These are phyloP conservation scores for Acmispon strigosus DNA, from an alignment of 306 rosid species.

Conservation along the genomic window DNA sequence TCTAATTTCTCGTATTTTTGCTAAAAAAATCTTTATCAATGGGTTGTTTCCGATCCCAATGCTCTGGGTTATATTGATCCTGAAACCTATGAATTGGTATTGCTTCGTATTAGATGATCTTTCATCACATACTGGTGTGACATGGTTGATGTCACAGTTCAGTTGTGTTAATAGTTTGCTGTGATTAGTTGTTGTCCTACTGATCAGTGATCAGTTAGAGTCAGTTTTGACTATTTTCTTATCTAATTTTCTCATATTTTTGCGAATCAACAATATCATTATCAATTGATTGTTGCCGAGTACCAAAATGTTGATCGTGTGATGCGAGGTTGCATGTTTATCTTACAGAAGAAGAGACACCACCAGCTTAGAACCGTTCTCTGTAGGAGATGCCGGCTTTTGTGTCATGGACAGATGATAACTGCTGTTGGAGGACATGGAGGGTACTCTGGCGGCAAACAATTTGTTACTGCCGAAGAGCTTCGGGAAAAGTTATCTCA, in stretches of 20 bases:
- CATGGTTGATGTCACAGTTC: no score
- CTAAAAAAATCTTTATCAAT: not conserved
- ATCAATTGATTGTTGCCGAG: not conserved
- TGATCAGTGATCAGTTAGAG: no score
- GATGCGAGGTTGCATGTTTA: not conserved
- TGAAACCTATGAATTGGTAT: no score
- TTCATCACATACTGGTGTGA: no score
- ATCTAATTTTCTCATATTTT: not conserved
- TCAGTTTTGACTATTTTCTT: no score
- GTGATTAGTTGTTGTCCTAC: no score
- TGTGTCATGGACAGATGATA: constrained; percentile 90
- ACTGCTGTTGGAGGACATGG: constrained; percentile 98
- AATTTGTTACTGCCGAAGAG: constrained; percentile 70
- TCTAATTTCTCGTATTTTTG: not conserved
- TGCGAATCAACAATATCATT: not conserved
- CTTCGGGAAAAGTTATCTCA: constrained; percentile 79
- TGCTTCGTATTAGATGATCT: no score
- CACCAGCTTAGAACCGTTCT: constrained; percentile 81
- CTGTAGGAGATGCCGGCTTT: constrained; percentile 73
- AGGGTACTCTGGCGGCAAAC: constrained; percentile 84
- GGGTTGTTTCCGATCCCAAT: not conserved
- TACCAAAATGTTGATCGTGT: not conserved
- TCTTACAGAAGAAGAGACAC: constrained; percentile 84
- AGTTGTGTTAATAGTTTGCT: no score
- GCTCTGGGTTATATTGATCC: no score